Percentiles rank a stretch among this genome's conserved stretches.
Conservation (phyloP, 2,329 filamentous ascomycete genomes). For the Colletotrichum sojae region DNA sequence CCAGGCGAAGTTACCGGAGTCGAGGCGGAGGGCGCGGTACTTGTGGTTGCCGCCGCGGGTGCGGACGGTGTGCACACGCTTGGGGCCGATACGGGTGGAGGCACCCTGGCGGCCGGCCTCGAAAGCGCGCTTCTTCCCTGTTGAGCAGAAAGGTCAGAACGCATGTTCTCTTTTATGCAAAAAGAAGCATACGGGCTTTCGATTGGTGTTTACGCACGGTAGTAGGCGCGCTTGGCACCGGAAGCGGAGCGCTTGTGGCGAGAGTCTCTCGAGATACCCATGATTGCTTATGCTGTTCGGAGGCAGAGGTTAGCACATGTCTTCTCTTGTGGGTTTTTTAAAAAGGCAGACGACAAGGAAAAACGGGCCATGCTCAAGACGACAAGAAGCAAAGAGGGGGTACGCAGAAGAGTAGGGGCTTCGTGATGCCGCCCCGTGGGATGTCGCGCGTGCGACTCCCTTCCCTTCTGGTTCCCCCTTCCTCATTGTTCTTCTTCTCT, state of each 20-base stretch:
- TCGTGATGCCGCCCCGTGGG: too few relatives aligned
- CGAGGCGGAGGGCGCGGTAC: slow-evolving; percentile 98
- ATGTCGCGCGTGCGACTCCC: too few relatives aligned
- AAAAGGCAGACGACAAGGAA: too few relatives aligned
- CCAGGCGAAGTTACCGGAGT: slow-evolving; percentile 99
- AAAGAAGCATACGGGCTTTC: slow-evolving; percentile 76
- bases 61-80: slow-evolving; percentile 97
- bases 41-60: slow-evolving; percentile 99
- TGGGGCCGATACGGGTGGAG: slow-evolving; percentile 98
- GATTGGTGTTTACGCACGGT: slow-evolving; percentile 78
- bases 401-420: too few relatives aligned
- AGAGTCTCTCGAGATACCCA: slow-evolving; percentile 99
- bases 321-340: background rate
- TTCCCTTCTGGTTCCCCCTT: too few relatives aligned
- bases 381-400: background rate
- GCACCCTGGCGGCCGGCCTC: slow-evolving; percentile 99
- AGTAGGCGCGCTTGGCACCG: slow-evolving; percentile 96
- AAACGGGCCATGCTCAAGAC: background rate
- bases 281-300: slow-evolving; percentile 80
- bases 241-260: slow-evolving; percentile 99
- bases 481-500: too few relatives aligned
- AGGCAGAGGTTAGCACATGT: slow-evolving; percentile 44
- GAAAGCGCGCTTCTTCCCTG: slow-evolving; percentile 97
- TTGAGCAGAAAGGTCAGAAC: slow-evolving; percentile 78
- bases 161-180: slow-evolving; percentile 64